These are phyloP conservation scores for Coffea eugenioides DNA, from an alignment of 257 asterid genomes.

Conservation along the genomic window DNA sequence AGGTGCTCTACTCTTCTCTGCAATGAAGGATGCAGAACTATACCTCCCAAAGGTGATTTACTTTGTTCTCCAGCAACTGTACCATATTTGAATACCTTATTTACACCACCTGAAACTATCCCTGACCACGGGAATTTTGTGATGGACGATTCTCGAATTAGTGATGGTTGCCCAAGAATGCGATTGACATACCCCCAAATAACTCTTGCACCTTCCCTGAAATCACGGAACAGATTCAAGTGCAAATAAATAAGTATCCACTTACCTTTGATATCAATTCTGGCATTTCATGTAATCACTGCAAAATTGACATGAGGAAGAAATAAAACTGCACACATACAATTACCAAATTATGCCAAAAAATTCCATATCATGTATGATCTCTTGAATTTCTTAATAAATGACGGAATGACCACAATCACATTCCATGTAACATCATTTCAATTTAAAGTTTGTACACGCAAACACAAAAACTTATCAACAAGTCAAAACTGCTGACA, in stretches of 20 bases:
- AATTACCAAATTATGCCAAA: not conserved
- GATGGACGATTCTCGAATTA: conserved; percentile 96
- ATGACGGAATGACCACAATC: not conserved
- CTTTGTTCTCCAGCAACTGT: conserved; percentile 49
- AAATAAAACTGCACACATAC: not conserved
- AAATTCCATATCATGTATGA: not conserved
- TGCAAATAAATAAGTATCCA: not conserved
- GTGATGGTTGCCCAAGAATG: conserved; percentile 97
- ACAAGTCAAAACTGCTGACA: not conserved
- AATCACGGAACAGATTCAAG: conserved; percentile 14
- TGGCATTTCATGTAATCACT: not conserved
- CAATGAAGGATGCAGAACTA: conserved; percentile 82
- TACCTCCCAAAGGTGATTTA: conserved; percentile 63
- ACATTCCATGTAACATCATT: not conserved
- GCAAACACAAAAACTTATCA: not conserved
- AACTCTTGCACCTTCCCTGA: conserved; percentile 96
- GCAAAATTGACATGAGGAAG: not conserved
- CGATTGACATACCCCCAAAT: conserved; percentile 94
- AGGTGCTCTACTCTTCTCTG: conserved; percentile 88
- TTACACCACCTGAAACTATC: conserved; percentile 56
- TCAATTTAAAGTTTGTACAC: not conserved
- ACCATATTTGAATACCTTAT: conserved; percentile 44
- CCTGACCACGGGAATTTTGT: conserved; percentile 90
- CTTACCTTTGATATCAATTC: not conserved
- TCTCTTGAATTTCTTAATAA: not conserved